Conservation (phyloP, 1,284 basidiomycete species). For the Ustilago xerochloae region DNA sequence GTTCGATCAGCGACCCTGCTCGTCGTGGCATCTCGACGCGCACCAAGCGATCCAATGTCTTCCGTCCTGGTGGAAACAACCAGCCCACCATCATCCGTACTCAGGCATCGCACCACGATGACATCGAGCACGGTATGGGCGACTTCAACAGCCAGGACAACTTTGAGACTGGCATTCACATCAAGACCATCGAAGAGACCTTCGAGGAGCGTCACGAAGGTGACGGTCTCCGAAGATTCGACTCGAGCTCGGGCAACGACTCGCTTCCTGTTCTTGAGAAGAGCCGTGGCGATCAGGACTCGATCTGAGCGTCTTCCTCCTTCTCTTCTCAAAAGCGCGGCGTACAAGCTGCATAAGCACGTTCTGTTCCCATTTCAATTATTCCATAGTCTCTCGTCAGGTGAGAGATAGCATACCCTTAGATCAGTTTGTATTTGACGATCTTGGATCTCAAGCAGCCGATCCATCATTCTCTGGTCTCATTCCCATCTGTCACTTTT, state of each 20-base stretch:
- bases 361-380: neutral
- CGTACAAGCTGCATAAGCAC: neutral
- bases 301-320: constrained; percentile 14
- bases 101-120: constrained; percentile 35
- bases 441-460: neutral
- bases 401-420: constrained; percentile 10
- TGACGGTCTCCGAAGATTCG: constrained; percentile 27
- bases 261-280: constrained; percentile 43
- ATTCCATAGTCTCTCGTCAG: neutral
- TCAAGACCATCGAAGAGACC: constrained; percentile 58
- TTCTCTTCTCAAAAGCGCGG: neutral
- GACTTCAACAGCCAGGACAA: constrained; percentile 25
- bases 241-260: constrained; percentile 47
- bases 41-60: constrained; percentile 41
- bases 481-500: neutral
- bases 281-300: constrained; percentile 30
- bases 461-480: neutral
- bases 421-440: neutral
- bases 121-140: constrained; percentile 27
- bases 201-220: constrained; percentile 54
- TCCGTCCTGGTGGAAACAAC: constrained; percentile 41
- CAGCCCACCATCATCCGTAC: constrained; percentile 47
- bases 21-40: constrained; percentile 32
- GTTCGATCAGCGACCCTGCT: constrained; percentile 39
- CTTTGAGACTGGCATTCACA: constrained; percentile 52